Conservation (phyloP, 116 monocot genomes). For the Iris pallida region DNA sequence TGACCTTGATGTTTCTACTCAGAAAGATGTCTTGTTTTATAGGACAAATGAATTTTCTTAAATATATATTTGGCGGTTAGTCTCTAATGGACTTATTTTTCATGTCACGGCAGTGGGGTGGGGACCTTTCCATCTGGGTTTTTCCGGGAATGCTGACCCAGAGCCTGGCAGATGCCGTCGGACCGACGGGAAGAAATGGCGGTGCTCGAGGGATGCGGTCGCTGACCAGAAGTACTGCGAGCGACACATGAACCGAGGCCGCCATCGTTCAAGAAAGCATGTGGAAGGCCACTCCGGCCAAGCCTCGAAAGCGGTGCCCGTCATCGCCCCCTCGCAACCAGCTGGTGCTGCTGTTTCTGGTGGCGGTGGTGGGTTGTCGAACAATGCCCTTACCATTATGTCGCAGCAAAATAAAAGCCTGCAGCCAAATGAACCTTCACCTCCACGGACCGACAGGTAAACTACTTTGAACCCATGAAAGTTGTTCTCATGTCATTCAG, state of each 20-base stretch:
- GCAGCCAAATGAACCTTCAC: constrained; percentile 20
- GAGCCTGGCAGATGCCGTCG: constrained; percentile 98
- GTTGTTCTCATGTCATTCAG: too few relatives aligned
- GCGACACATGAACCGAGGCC: constrained; percentile 97
- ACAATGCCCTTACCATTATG: constrained; percentile 17
- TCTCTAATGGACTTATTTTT: too few relatives aligned
- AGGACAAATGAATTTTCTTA: too few relatives aligned
- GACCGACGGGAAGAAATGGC: constrained; percentile 99
- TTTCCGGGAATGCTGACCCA: constrained; percentile 72
- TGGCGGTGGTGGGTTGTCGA: constrained; percentile 13
- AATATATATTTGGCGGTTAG: too few relatives aligned
- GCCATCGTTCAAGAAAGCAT: constrained; percentile 99
- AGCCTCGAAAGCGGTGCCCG: constrained; percentile 58
- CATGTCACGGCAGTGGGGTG: constrained; percentile 56
- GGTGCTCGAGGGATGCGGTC: constrained; percentile 95
- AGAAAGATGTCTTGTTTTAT: too few relatives aligned
- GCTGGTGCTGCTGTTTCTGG: constrained; percentile 12
- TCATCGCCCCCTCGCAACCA: constrained; percentile 33
- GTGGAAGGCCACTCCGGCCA: constrained; percentile 92
- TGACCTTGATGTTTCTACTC: too few relatives aligned
- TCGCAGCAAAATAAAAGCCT: constrained; percentile 42
- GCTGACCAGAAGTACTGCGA: constrained; percentile 97
- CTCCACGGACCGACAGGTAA: constrained; percentile 45
- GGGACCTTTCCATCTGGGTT: constrained; percentile 66
- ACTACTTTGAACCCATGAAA: too few relatives aligned